These are phyloP conservation scores for Gremmenia infestans DNA, from an alignment of 2,329 filamentous ascomycete species.

Conservation along the genomic window DNA sequence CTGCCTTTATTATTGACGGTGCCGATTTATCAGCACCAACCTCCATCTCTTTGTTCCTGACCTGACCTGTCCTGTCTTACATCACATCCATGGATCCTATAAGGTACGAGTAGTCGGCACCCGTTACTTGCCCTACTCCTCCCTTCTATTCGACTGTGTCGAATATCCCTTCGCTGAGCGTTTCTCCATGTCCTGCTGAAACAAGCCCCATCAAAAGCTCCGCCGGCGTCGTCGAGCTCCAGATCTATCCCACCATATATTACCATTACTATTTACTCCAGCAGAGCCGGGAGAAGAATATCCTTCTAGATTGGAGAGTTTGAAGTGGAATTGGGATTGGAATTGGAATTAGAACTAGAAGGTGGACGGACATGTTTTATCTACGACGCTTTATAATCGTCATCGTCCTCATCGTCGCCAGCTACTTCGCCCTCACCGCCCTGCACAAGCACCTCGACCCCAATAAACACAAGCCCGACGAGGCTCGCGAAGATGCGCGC, in stretches of 20 bases:
- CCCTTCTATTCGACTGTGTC: neutral
- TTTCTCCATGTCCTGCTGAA: neutral
- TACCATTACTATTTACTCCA: neutral
- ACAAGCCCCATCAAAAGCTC: neutral
- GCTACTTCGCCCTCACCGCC: constrained; percentile 42
- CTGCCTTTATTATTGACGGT: neutral
- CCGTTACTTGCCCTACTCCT: neutral
- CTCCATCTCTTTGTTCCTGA: neutral
- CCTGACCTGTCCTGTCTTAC: neutral
- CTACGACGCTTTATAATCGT: constrained; percentile 27
- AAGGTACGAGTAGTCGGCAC: neutral
- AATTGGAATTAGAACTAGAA: too few species aligned
- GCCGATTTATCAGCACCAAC: neutral
- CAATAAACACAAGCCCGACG: constrained; percentile 46
- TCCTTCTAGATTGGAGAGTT: neutral
- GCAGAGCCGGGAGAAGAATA: neutral
- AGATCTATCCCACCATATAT: neutral
- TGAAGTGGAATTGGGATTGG: neutral
- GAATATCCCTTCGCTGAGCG: neutral
- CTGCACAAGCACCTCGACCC: constrained; percentile 57
- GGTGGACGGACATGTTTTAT: constrained; percentile 14
- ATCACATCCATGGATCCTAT: neutral
- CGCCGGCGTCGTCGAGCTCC: constrained; percentile 3
- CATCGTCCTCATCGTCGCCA: constrained; percentile 40
- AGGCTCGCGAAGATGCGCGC: constrained; percentile 54